Base-by-base conservation (phyloP, 2,329 filamentous ascomycete genomes). In the Davidsoniella neocaledoniae region DNA sequence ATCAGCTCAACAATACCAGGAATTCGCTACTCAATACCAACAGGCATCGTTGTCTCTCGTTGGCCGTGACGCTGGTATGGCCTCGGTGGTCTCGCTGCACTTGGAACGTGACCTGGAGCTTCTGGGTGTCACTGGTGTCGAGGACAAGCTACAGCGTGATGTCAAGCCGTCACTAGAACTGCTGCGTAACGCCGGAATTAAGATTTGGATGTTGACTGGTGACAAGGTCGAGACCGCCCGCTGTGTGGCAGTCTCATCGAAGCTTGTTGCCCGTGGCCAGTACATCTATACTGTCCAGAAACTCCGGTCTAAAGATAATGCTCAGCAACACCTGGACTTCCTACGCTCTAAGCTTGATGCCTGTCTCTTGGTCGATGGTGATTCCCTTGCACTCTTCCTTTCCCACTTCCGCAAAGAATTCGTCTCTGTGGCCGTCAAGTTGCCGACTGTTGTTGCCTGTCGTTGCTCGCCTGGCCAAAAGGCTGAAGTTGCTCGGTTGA, bases 171-270 rank as follows among this genome's bases (percentile, higher is more conserved):
- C 87, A 0, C 72, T 98, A 5, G 93, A 98, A 64, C 76, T 98
- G 4, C 75, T 98, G 48, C 85, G 91, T 56, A 98, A 98, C 59
- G 91, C 91, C 0, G 91, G 91, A 23, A 91, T 98, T 66, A 96
- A 96, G 64, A 96, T 98, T 46, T 98, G 91, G 91, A 98, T 98
- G 91, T 71, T 98, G 62, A 98, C 91, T 0, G 91, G 91, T 43
- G 91, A 98, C 71, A 98, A 98, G 66, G 86, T 98, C 2, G 91
- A 98, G 66, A 98, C 91, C 12, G 91, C 91, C 14, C 81, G 91
- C 36, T 98, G 91, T 64, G 90, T 98, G 10, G 93, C 91, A 2
- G 83, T 98, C 41, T 93, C 84, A 60, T 88, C 90, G 26, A 95
- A 95, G 63, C 74, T 98, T 5, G 91, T 98, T 12, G 83, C 87